phyloP scores from a whole-genome alignment of 2,329 filamentous ascomycete genomes.

The Fusarium sp. region DNA sequence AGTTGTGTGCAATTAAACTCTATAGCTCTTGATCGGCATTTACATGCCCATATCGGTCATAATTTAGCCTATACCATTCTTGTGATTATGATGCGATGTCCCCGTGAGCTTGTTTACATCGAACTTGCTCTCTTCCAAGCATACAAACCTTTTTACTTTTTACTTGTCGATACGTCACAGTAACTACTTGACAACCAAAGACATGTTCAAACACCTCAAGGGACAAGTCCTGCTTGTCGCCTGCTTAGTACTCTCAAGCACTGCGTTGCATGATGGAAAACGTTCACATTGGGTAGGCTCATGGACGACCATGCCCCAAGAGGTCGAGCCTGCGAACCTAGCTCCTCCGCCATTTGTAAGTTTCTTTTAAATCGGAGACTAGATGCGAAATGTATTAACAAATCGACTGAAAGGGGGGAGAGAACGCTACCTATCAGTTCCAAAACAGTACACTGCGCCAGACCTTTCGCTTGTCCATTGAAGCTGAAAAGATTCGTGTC shows the following conservation, averaged over 20 bases:
- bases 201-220: conserved; percentile 3
- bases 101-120: too few species aligned
- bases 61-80: too few species aligned
- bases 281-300: conserved; percentile 23
- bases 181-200: neutral
- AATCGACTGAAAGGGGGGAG: conserved; percentile 6
- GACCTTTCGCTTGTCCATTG: conserved; percentile 25
- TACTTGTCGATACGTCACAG: too few species aligned
- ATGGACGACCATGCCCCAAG: conserved; percentile 31
- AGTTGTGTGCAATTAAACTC: too few species aligned
- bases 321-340: conserved; percentile 24
- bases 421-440: conserved; percentile 16
- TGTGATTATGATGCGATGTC: too few species aligned
- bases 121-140: too few species aligned
- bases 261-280: conserved; percentile 4
- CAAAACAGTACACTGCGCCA: conserved; percentile 25
- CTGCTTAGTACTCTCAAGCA: conserved; percentile 1
- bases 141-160: too few species aligned
- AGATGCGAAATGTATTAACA: neutral
- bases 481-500: conserved; percentile 16
- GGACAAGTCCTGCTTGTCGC: conserved; percentile 13
- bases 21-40: too few species aligned
- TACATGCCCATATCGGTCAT: too few species aligned
- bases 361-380: neutral
- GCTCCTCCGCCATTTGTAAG: conserved; percentile 28